These are phyloP conservation scores for Wallacemonas sp. DNA, from an alignment of 208 protist genomes.

Conservation along the genomic window DNA sequence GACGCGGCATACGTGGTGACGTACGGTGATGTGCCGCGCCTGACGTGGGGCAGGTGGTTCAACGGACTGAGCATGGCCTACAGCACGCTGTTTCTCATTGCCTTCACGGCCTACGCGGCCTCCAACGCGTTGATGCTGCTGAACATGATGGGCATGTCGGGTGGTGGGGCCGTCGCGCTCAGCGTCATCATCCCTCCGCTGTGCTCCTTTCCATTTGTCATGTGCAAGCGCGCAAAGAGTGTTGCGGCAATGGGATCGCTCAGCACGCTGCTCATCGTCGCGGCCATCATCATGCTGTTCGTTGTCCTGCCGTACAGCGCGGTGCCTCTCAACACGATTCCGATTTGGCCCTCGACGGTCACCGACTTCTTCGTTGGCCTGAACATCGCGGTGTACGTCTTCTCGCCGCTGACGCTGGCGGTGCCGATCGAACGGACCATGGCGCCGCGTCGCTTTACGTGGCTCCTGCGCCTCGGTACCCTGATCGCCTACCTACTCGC, in stretches of 20 bases:
- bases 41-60: constrained; percentile 37
- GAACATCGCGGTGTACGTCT: constrained; percentile 32
- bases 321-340: background rate
- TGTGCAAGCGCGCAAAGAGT: constrained; percentile 48
- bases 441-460: constrained; percentile 28
- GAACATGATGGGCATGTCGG: constrained; percentile 24
- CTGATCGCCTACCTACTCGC: constrained; percentile 21
- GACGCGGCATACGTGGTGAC: constrained; percentile 35
- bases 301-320: constrained; percentile 28
- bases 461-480: constrained; percentile 21
- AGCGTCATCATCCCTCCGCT: constrained; percentile 41
- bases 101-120: constrained; percentile 42
- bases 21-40: constrained; percentile 47
- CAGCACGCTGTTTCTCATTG: constrained; percentile 29
- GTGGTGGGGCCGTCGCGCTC: constrained; percentile 23
- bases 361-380: constrained; percentile 38
- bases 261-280: constrained; percentile 35
- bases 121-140: constrained; percentile 38
- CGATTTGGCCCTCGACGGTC: constrained; percentile 22
- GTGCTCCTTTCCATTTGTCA: constrained; percentile 38
- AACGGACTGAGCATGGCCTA: constrained; percentile 30
- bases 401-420: constrained; percentile 22
- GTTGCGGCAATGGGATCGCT: constrained; percentile 29
- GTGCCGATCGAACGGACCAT: constrained; percentile 50
- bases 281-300: constrained; percentile 31